Base-by-base conservation (phyloP, 129 eudicot genomes). In the Kitagawia praeruptora region DNA sequence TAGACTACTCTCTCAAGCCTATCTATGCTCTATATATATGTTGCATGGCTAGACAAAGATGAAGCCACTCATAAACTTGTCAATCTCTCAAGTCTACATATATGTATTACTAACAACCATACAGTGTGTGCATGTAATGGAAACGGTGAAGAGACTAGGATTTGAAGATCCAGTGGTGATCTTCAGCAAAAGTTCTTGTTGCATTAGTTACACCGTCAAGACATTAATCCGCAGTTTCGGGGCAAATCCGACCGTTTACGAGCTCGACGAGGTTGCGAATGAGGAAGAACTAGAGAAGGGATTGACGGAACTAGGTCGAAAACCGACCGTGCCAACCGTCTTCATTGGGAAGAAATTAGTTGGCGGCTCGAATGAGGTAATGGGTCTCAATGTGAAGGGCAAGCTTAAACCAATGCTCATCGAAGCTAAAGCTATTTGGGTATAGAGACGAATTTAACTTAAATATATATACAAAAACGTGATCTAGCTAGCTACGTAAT, bases 291-390 rank as follows among this genome's bases (percentile, higher is more conserved):
- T 87, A 23, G 90, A 84, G 83, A 71, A 78, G 25, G 90, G 78
- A 21, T 31, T 87, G 71, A 23, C 56, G 82, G 84, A 80, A 81
- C 37, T 84, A 56, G 90, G 90, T 27, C 85, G 87, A 56, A 77
- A 45, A 53, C 90, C 90, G 2, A 82, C 83, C 71, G 86, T 87
- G 31, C 88, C 90, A 40, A 80, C 88, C 42, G 88, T 87, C 7
- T 87, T 84, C 84, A 85, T 87, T 13, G 90, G 90, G 42, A 74
- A 80, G 58, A 74, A 87, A 76, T 74, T 84, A n/a, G 70, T 87
- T 45, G 90, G 90, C 5, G 90, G 88, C 42, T 82, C 90, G 41
- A 84, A 87, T 74, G 90, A 87, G 85, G 72, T 87, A 0, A 77
- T 77, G 41, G 84, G 83, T 54, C 84, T 87, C 28, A 84, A 82